Conservation (phyloP, 768 basidiomycete genomes). For the Phylloporus sp. region DNA sequence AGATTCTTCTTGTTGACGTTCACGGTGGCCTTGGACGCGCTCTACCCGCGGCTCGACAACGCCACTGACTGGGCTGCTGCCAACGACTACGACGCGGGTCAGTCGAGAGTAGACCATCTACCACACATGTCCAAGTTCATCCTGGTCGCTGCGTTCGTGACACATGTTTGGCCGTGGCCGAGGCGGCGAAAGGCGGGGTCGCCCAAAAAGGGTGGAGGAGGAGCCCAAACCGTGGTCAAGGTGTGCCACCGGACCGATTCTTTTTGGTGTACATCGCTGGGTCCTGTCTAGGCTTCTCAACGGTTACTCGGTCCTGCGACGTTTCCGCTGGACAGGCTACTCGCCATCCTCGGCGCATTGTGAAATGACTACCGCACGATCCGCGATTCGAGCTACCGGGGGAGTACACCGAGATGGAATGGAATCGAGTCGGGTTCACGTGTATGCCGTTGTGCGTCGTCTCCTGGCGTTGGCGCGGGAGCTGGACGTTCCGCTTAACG, state of each 20-base stretch:
- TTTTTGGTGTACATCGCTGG: too few species aligned
- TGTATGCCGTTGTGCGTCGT: slow-evolving; percentile 52
- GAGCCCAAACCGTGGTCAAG: slow-evolving; percentile 43
- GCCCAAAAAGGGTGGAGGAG: slow-evolving; percentile 32
- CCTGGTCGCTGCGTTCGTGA: slow-evolving; percentile 70
- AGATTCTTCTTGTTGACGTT: slow-evolving; percentile 61
- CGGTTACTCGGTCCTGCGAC: slow-evolving; percentile 72
- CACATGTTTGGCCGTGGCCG: slow-evolving; percentile 77
- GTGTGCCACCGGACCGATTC: too few species aligned
- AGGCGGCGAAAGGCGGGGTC: slow-evolving; percentile 42
- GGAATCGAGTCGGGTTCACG: slow-evolving; percentile 53
- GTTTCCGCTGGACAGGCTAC: slow-evolving; percentile 74
- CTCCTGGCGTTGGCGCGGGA: slow-evolving; percentile 49
- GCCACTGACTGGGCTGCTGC: slow-evolving; percentile 56
- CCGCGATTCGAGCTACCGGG: slow-evolving; percentile 54
- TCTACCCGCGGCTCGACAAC: slow-evolving; percentile 65
- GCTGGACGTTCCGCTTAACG: slow-evolving; percentile 52
- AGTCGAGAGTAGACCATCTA: slow-evolving; percentile 33
- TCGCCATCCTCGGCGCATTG: slow-evolving; percentile 75
- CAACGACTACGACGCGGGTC: slow-evolving; percentile 40
- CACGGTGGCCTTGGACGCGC: slow-evolving; percentile 54
- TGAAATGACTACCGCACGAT: slow-evolving; percentile 45
- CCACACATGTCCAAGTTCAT: slow-evolving; percentile 72
- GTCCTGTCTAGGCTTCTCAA: slow-evolving; percentile 78
- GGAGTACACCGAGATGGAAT: slow-evolving; percentile 74